Conservation (phyloP, 306 rosid species). For the Gynostemma pentaphyllum region DNA sequence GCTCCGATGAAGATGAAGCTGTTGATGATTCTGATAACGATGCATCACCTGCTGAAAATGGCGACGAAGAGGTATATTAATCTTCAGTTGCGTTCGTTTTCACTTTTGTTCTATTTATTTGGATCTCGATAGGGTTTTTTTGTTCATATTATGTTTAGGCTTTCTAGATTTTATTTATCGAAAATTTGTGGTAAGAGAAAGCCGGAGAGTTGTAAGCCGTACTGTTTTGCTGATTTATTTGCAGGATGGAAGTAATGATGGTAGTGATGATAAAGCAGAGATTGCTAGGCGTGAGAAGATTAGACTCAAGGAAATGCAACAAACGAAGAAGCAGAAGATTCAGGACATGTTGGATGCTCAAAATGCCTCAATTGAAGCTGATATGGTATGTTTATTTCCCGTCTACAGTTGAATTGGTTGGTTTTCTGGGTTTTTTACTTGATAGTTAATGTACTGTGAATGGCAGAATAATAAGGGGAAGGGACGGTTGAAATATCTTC, state of each 20-base stretch:
- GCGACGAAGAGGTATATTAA: slow-evolving; percentile 49
- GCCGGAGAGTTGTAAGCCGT: background rate
- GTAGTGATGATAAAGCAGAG: slow-evolving; percentile 25
- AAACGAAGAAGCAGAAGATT: slow-evolving; percentile 68
- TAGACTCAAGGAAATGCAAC: slow-evolving; percentile 68
- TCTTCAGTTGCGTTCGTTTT: background rate
- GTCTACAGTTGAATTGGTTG: background rate
- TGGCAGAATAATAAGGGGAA: slow-evolving; percentile 69
- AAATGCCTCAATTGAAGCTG: slow-evolving; percentile 85
- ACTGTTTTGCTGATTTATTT: background rate
- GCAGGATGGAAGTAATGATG: slow-evolving; percentile 29
- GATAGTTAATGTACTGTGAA: slow-evolving; percentile 3
- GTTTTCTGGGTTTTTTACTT: background rate
- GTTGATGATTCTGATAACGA: slow-evolving; percentile 32
- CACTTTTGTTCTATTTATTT: background rate
- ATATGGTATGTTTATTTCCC: slow-evolving; percentile 46
- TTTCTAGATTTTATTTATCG: background rate
- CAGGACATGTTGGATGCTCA: slow-evolving; percentile 80
- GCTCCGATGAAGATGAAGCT: slow-evolving; percentile 46
- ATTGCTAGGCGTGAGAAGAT: slow-evolving; percentile 77
- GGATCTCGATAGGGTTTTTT: slow-evolving; percentile 19
- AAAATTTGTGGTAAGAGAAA: background rate
- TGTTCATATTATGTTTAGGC: slow-evolving; percentile 18
- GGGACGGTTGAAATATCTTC: slow-evolving; percentile 87
- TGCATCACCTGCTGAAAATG: slow-evolving; percentile 19